These are phyloP conservation scores for Chernovozyma aurita DNA, from an alignment of 1,139 yeast genomes.

Conservation along the genomic window DNA sequence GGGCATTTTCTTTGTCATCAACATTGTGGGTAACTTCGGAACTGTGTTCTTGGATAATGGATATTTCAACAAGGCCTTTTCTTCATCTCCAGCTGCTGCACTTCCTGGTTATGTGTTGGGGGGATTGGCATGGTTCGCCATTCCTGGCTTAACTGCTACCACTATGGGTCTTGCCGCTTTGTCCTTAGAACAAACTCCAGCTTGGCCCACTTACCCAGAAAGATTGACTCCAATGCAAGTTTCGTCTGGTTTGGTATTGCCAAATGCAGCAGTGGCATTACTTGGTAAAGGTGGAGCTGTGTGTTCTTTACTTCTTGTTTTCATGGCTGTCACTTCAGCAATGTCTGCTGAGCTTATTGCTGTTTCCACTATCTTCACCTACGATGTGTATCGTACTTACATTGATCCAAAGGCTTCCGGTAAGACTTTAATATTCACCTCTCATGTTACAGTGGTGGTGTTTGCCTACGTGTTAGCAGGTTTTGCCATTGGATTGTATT, in stretches of 20 bases:
- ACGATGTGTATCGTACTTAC: conserved; percentile 78
- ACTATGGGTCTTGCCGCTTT: conserved; percentile 81
- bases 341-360: conserved; percentile 88
- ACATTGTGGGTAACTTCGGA: conserved; percentile 83
- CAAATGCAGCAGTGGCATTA: conserved; percentile 81
- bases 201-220: conserved; percentile 76
- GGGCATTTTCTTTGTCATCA: conserved; percentile 79
- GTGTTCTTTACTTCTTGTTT: conserved; percentile 68
- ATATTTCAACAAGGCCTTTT: conserved; percentile 87
- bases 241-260: conserved; percentile 75
- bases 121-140: conserved; percentile 90
- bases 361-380: conserved; percentile 78
- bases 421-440: conserved; percentile 59
- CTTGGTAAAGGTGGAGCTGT: conserved; percentile 87
- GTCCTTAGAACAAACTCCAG: conserved; percentile 60
- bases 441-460: conserved; percentile 61
- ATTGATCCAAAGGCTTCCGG: conserved; percentile 76
- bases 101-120: conserved; percentile 89
- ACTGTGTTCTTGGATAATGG: conserved; percentile 88
- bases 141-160: conserved; percentile 77
- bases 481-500: conserved; percentile 74
- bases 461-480: conserved; percentile 76
- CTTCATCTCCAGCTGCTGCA: conserved; percentile 79
- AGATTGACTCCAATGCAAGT: conserved; percentile 64
- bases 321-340: conserved; percentile 80